A percentile compares a stretch with the other conserved stretches of the same genome.
phyloP scores from a whole-genome alignment of 768 basidiomycete species.

The Paxillus involutus region DNA sequence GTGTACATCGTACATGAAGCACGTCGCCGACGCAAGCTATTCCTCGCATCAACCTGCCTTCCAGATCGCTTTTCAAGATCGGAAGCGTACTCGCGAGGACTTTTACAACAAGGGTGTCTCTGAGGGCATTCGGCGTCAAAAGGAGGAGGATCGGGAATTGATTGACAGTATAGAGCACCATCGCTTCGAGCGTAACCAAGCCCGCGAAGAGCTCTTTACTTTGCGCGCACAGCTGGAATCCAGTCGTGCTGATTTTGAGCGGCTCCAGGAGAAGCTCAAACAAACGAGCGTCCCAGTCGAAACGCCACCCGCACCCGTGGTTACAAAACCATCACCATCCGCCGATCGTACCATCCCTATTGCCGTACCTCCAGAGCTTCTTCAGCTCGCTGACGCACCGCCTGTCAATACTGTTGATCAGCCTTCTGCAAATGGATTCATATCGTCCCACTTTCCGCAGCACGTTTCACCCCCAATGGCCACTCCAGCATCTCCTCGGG shows the following conservation, averaged over 20 bases:
- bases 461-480: slow-evolving; percentile 24
- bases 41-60: slow-evolving; percentile 38
- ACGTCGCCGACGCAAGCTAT: slow-evolving; percentile 39
- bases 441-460: slow-evolving; percentile 19
- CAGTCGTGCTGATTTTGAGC: slow-evolving; percentile 32
- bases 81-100: slow-evolving; percentile 38
- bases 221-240: slow-evolving; percentile 35
- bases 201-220: slow-evolving; percentile 30
- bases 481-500: slow-evolving; percentile 34
- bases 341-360: background rate
- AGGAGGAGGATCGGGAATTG: slow-evolving; percentile 36
- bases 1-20: slow-evolving; percentile 40
- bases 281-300: slow-evolving; percentile 1
- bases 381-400: slow-evolving; percentile 1
- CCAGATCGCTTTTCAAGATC: slow-evolving; percentile 40
- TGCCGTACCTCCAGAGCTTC: slow-evolving; percentile 4
- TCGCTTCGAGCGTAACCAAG: slow-evolving; percentile 36
- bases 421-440: slow-evolving; percentile 15
- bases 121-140: slow-evolving; percentile 42
- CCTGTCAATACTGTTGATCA: slow-evolving; percentile 9
- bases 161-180: slow-evolving; percentile 34
- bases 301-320: slow-evolving; percentile 2
- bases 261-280: slow-evolving; percentile 27
- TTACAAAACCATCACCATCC: slow-evolving; percentile 5
- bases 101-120: slow-evolving; percentile 38